Conservation (phyloP, 768 basidiomycete species). For the Phaeolepiota aurea region DNA sequence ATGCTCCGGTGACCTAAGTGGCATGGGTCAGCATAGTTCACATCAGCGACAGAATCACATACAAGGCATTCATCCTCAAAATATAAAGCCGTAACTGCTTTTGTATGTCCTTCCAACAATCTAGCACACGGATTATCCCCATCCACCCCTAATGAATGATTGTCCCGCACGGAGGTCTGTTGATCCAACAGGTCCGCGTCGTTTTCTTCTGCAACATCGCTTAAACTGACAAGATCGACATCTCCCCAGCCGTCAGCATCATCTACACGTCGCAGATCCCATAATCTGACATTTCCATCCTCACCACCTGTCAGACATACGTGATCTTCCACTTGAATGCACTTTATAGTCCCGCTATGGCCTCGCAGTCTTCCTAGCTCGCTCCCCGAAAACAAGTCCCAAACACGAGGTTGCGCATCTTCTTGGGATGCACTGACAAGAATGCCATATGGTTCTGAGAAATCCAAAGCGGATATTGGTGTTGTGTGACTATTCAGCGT, state of each 20-base stretch:
- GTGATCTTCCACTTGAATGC: conserved; percentile 87
- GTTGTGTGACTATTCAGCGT: conserved; percentile 75
- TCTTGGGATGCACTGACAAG: conserved; percentile 84
- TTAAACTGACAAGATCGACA: conserved; percentile 46
- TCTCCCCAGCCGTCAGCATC: conserved; percentile 58
- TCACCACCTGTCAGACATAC: conserved; percentile 86
- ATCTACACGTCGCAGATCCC: conserved; percentile 85
- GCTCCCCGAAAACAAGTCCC: conserved; percentile 88
- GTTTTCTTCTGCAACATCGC: conserved; percentile 62
- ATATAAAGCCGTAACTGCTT: conserved; percentile 87
- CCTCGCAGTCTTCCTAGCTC: conserved; percentile 83
- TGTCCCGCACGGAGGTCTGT: conserved; percentile 30
- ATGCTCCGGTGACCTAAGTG: conserved; percentile 87
- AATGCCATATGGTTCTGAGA: conserved; percentile 93
- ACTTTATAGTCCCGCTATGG: conserved; percentile 76
- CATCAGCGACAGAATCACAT: conserved; percentile 14
- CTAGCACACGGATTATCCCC: conserved; percentile 59
- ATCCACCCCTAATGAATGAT: conserved; percentile 23
- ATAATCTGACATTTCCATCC: conserved; percentile 78
- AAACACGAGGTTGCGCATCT: conserved; percentile 82
- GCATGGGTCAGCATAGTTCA: conserved; percentile 9
- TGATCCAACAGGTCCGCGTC: conserved; percentile 39
- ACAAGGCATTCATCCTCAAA: conserved; percentile 94
- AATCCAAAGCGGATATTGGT: conserved; percentile 84
- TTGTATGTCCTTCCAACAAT: conserved; percentile 83